These are phyloP conservation scores for Cercospora beticola DNA, from an alignment of 2,329 filamentous ascomycete species.

Conservation along the genomic window DNA sequence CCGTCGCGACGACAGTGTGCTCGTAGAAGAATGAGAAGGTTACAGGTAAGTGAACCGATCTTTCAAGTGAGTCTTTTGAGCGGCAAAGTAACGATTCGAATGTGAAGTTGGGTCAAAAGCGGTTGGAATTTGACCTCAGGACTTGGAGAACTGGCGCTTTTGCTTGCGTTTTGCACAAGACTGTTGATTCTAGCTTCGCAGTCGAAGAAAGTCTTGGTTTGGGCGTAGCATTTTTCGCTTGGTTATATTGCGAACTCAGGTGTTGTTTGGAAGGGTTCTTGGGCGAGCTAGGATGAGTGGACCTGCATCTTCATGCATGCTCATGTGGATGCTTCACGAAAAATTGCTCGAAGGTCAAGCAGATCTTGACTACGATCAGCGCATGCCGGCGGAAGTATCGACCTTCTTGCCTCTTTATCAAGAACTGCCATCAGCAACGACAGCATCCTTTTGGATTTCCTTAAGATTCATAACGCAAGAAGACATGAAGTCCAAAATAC, in stretches of 20 bases:
- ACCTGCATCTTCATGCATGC: not conserved
- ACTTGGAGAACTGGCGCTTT: not conserved
- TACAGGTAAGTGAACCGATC: not conserved
- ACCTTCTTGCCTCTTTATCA: not conserved
- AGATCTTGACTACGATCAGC: no score
- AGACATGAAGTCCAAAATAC: not conserved
- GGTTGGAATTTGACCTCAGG: not conserved
- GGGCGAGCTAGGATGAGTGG: not conserved
- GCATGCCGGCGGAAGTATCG: not conserved
- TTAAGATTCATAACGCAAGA: not conserved
- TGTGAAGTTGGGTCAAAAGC: not conserved
- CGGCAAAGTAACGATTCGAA: not conserved
- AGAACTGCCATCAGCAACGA: not conserved
- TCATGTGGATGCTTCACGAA: not conserved
- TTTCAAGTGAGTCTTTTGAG: not conserved
- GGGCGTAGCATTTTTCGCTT: not conserved
- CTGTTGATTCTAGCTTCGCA: not conserved
- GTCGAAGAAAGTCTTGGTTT: not conserved
- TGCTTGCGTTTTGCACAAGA: not conserved
- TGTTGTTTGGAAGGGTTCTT: not conserved
- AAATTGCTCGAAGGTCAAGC: not conserved
- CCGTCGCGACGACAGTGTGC: not conserved
- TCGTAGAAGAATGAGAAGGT: not conserved
- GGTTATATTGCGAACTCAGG: not conserved
- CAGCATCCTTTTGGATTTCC: not conserved